Base-by-base conservation (phyloP, 2,329 filamentous ascomycete genomes). In the Aspergillus proliferans region DNA sequence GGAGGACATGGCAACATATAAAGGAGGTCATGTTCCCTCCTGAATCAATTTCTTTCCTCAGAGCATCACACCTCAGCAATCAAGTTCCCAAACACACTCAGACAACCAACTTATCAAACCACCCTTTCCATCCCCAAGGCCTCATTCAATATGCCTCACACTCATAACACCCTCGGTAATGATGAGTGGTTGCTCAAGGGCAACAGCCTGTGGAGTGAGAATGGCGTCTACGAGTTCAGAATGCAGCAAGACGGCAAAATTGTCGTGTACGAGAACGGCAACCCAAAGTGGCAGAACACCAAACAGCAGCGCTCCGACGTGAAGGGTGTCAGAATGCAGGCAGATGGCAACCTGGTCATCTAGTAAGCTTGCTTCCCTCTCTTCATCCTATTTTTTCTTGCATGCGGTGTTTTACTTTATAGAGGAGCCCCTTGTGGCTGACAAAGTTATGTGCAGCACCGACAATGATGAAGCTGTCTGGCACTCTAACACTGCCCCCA, bases 121-220 rank as follows among this genome's bases (percentile, higher is more conserved):
- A 18, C 22, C 41, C 12, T 28, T 43, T 30, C 41, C 41, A 30
- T 28, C 22, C 18, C n/a, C 34, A 36, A 36, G 34, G 34, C 8
- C 39, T 40, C 19, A 12, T 41, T 41, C 7, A 43, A 30, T 30
- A 43, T 43, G 41, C 24, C 41, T 43, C 22, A 30, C 14, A 9
- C 39, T 41, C 39, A 41, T 19, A 43, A 43, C 41, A 43, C 41
- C 41, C 41, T 43, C 22, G 41, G 41, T 43, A 43, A 43, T 22
- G 41, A 43, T n/a, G 41, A 43, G 22, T 43, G 41, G 41, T 28
- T 43, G 22, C 41, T 43, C 41, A 43, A 1, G 21, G 41, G 41
- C 24, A 3, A 43, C 22, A 43, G 41, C 41, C 24, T 43, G 41
- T 43, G 41, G 41, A 43, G 41, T 26, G 22, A 43, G 12, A 43